Conservation (phyloP, 345 rosid species). For the Heritiera littoralis region DNA sequence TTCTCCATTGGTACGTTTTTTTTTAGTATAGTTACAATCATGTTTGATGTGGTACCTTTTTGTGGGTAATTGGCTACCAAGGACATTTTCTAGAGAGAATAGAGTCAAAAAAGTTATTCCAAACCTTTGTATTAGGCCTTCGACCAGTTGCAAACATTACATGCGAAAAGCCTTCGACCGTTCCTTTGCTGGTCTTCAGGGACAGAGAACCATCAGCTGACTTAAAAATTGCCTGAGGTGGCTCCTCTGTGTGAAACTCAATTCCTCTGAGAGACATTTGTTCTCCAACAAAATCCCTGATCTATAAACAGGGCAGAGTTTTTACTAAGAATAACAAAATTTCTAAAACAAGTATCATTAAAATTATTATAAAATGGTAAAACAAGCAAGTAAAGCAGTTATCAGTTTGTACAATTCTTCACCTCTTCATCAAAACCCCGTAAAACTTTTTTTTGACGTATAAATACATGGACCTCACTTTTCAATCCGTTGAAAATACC, state of each 20-base stretch:
- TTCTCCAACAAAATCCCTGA: slow-evolving; percentile 87
- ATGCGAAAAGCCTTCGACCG: slow-evolving; percentile 85
- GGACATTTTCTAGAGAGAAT: neutral
- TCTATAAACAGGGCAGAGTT: slow-evolving; percentile 38
- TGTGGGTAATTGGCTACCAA: neutral
- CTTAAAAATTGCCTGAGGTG: slow-evolving; percentile 80
- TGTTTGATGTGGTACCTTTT: neutral
- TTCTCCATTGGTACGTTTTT: neutral
- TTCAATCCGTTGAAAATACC: slow-evolving; percentile 82
- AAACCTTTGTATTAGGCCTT: slow-evolving; percentile 85
- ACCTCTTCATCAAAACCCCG: slow-evolving; percentile 99
- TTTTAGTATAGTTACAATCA: slow-evolving; percentile 2
- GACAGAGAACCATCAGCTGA: slow-evolving; percentile 78
- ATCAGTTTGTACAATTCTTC: slow-evolving; percentile 21
- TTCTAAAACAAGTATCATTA: neutral
- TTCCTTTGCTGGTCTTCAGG: slow-evolving; percentile 84
- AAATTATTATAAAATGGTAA: neutral
- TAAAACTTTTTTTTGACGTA: slow-evolving; percentile 84
- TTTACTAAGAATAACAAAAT: neutral
- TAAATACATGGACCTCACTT: slow-evolving; percentile 90
- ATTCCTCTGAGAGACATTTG: slow-evolving; percentile 91
- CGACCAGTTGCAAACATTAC: slow-evolving; percentile 99
- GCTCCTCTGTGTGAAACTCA: slow-evolving; percentile 85
- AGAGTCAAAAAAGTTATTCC: neutral
- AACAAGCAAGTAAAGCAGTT: slow-evolving; percentile 8